Conservation (phyloP, 2,329 filamentous ascomycete species). For the Camptophora hylomeconis region DNA sequence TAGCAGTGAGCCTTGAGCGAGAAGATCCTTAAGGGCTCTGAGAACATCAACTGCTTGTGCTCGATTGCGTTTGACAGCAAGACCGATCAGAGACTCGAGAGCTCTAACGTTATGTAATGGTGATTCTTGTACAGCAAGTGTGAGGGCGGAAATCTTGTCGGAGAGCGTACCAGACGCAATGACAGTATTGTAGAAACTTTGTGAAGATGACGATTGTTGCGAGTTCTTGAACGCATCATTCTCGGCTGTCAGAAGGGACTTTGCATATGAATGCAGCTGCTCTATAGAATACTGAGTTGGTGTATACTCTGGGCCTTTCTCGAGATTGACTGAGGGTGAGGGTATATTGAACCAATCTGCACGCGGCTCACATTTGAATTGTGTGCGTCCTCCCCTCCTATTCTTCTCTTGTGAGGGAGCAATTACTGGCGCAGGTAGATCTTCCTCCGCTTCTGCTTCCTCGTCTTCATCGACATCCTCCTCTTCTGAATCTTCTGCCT, state of each 20-base stretch:
- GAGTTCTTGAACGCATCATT: conserved; percentile 59
- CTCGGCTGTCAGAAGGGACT: conserved; percentile 63
- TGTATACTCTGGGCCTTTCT: conserved; percentile 12
- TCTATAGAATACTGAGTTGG: conserved; percentile 20
- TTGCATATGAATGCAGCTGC: conserved; percentile 53
- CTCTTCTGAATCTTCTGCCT: conserved; percentile 17
- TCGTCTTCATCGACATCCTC: conserved; percentile 25
- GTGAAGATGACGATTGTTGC: conserved; percentile 64
- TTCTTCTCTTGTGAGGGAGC: conserved; percentile 18
- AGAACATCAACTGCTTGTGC: conserved; percentile 88
- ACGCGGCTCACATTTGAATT: conserved; percentile 13
- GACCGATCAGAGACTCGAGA: conserved; percentile 65
- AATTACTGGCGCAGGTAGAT: conserved; percentile 5
- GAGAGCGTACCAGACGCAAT: conserved; percentile 93
- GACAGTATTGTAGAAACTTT: conserved; percentile 93
- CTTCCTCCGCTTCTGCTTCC: conserved; percentile 19
- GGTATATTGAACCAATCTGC: conserved; percentile 17
- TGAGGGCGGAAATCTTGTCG: conserved; percentile 92
- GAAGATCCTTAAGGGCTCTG: conserved; percentile 82
- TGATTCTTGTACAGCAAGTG: conserved; percentile 87
- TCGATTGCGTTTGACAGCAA: conserved; percentile 89
- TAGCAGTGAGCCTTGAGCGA: conserved; percentile 76
- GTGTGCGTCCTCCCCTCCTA: conserved; percentile 23
- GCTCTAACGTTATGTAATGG: conserved; percentile 85
- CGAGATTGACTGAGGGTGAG: conserved; percentile 6